phyloP scores from a whole-genome alignment of 257 asterid genomes.

The Lantana camara region DNA sequence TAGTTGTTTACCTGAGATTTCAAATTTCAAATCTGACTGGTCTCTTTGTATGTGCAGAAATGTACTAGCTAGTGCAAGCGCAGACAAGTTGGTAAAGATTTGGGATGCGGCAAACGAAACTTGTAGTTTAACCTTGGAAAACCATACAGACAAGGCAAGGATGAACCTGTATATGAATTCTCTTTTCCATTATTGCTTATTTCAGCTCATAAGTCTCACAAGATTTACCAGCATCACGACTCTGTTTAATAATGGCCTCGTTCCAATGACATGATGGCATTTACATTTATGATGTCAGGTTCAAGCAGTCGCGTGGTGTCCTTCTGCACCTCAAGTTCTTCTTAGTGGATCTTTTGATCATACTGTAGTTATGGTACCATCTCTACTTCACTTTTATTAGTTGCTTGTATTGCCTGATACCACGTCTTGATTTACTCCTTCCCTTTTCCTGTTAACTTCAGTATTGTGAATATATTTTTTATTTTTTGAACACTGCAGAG shows the following conservation, averaged over 20 bases:
- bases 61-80: constrained; percentile 91
- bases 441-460: neutral
- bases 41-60: constrained; percentile 51
- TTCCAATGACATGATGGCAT: constrained; percentile 15
- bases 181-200: constrained; percentile 11
- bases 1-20: constrained; percentile 2
- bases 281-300: constrained; percentile 50
- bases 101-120: constrained; percentile 85
- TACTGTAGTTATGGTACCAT: constrained; percentile 65
- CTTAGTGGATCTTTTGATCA: constrained; percentile 93
- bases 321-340: constrained; percentile 69
- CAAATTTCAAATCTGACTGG: constrained; percentile 10
- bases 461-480: neutral
- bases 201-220: constrained; percentile 4
- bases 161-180: constrained; percentile 1
- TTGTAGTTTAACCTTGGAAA: constrained; percentile 71
- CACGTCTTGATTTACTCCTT: constrained; percentile 4
- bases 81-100: constrained; percentile 82
- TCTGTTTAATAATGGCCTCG: neutral
- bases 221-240: neutral
- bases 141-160: constrained; percentile 87
- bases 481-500: constrained; percentile 52
- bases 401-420: neutral
- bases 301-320: constrained; percentile 95
- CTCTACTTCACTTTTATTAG: neutral